Evolutionary conservation across 2,329 filamentous ascomycete species (phyloP), one percentile per base, ranked within the genome.

Genomic region (Aureobasidium uvarum): DNA sequence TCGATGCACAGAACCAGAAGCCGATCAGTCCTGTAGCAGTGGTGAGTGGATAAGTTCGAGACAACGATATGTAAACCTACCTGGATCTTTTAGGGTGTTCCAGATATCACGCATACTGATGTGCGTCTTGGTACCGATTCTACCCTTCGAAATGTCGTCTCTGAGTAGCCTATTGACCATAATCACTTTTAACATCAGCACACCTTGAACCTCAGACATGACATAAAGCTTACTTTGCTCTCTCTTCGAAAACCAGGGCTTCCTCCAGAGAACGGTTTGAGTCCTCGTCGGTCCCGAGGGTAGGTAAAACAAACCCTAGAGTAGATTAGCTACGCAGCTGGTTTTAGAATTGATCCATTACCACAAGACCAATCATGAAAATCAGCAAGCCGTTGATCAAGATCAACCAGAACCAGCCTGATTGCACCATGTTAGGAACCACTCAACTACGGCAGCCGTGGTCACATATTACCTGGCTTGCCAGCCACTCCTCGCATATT

Each of bases 211-310:
- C 6, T 20, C n/a, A 20, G 23, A 46, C 20, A 20, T 38, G 16
- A 13, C 7, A n/a, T 38, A 7, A 6, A 18, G n/a, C 31, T 46
- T 28, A 6, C 69, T 66, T 59, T 74, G 71, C 58, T 74, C 67
- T 2, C 71, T 68, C 31, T 73, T 68, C 1, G 70, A 66, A 50
- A 72, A 74, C 73, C 73, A 74, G 3, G 68, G 36, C 14, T 62
- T 66, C 20, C 69, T 72, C 31, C 43, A 69, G 5, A 74, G 46
- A 1, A 69, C 31, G 25, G 70, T 72, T 50, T 69, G 71, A 14
- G 73, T 74, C 23, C 71, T 67, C 14, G 70, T 73, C 5, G 72
- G 72, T 1, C 71, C 73, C 10, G 63, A 67, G 2, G 72, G 71
- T 10, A 74, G 69, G 63, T 73, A 74, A 43, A 74, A 67, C 23